These are phyloP conservation scores for Nepenthes mirabilis DNA, from an alignment of 148 eudicot genomes.

Conservation along the genomic window DNA sequence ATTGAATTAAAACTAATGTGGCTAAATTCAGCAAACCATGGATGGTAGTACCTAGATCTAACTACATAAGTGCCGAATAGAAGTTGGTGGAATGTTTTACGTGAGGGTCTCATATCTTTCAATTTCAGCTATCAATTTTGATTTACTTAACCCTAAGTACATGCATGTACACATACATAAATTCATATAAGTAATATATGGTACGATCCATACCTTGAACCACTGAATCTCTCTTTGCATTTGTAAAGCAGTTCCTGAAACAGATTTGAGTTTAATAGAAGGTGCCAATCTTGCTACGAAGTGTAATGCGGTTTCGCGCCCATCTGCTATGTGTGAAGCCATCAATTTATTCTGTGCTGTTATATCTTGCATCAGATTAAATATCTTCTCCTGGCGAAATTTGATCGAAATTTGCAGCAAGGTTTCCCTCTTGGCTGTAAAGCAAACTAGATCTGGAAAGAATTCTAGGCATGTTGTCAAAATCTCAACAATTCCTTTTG, in stretches of 20 bases:
- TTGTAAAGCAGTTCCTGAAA: slow-evolving; percentile 6
- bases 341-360: slow-evolving; percentile 7
- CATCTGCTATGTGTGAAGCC: background rate
- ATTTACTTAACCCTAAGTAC: too few relatives aligned
- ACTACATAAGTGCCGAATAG: too few relatives aligned
- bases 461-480: slow-evolving; percentile 3
- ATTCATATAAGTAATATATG: too few relatives aligned
- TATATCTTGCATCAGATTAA: slow-evolving; percentile 4
- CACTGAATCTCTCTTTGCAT: slow-evolving; percentile 11
- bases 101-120: too few relatives aligned
- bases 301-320: slow-evolving; percentile 3
- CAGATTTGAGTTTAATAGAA: slow-evolving; percentile 5
- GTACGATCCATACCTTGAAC: background rate
- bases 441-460: slow-evolving; percentile 3
- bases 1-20: too few relatives aligned
- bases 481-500: slow-evolving; percentile 6
- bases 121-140: too few relatives aligned
- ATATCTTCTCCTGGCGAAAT: slow-evolving; percentile 5
- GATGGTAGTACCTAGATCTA: too few relatives aligned
- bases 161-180: too few relatives aligned
- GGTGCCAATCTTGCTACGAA: slow-evolving; percentile 6
- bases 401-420: slow-evolving; percentile 5
- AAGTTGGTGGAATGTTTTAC: too few relatives aligned
- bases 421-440: slow-evolving; percentile 4
- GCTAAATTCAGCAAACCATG: too few relatives aligned